These are phyloP conservation scores for Tetratostichococcus sp. DNA, from an alignment of 139 green algal genomes.

Conservation along the genomic window DNA sequence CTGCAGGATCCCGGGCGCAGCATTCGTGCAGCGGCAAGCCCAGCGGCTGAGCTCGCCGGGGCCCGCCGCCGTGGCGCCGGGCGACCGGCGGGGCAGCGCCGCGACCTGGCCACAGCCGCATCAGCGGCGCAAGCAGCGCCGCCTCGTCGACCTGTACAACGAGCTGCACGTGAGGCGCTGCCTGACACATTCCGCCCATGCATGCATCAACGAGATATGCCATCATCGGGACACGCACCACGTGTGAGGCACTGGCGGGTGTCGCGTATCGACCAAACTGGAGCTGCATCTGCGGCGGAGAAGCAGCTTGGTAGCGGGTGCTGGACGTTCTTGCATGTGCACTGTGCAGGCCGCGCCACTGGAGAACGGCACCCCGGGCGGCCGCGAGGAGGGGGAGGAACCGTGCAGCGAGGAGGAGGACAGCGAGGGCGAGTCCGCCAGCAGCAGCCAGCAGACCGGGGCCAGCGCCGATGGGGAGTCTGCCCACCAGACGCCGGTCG, in stretches of 20 bases:
- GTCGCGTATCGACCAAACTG: no score
- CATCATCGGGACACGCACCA: no score
- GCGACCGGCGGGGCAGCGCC: no score
- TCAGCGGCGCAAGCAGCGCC: not conserved
- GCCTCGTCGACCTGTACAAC: not conserved
- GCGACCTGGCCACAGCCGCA: not conserved
- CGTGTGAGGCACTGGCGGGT: no score
- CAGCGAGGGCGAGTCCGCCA: not conserved
- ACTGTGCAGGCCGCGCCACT: not conserved
- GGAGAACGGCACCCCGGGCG: not conserved
- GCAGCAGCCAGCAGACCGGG: not conserved
- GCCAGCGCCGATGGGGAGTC: no score
- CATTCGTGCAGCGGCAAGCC: not conserved
- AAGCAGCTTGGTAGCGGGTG: no score
- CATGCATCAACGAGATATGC: no score
- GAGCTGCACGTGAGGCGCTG: not conserved
- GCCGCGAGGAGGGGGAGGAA: not conserved
- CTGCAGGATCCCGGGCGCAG: not conserved
- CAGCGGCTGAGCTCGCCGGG: not conserved
- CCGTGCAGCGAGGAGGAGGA: not conserved
- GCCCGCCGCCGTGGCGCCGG: no score
- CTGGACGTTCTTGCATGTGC: no score
- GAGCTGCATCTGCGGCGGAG: no score
- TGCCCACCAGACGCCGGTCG: no score
- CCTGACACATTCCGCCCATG: no score